Base-by-base conservation (phyloP, 345 rosid species). In the Eucalyptus erythrocorys region DNA sequence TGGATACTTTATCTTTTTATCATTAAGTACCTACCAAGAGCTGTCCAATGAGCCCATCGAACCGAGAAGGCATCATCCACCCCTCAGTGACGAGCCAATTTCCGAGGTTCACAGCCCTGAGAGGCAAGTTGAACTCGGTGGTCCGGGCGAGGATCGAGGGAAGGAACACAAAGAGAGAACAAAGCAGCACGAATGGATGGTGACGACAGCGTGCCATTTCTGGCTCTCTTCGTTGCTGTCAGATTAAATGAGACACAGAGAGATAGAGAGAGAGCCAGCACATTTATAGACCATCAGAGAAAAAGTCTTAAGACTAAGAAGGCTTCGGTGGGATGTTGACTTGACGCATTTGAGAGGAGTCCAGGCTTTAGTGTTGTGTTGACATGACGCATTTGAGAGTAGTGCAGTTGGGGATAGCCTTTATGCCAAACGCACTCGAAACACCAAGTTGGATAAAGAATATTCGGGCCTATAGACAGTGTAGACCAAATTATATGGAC, bases 31-130 rank as follows among this genome's bases (percentile, higher is more conserved):
- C 85, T 24, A 85, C 76, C 21, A 81, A 61, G 87, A 89, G 76
- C 66, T 86, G 47, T 64, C 64, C 76, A 48, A 34, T 48, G 57
- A 51, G 87, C 51, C 66, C 84, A 40, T 51, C 85, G 61, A 32
- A 79, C 53, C 47, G 85, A 49, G 88, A 89, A 81, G 49, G 21
- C 48, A 8, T 32, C 48, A 47, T 85, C 55, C 61, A 86, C 21
- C 89, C 88, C 47, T 90, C 91, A 14, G 85, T 80, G 87, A 90
- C 85, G 64, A 88, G 89, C 91, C 91, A 90, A 80, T 90, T 90
- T n/a, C 89, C 89, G 7, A 88, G 89, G 64, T 80, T 90, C 55
- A 90, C 85, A 7, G 91, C 88, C 81, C 57, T 90, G 50, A 88
- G 16, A 43, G 89, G 91, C 81, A 87, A 48, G 40, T 59, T 49